Evolutionary conservation across 139 green algal species (phyloP).

Genomic region (Auxenochlorella pyrenoidosa): DNA sequence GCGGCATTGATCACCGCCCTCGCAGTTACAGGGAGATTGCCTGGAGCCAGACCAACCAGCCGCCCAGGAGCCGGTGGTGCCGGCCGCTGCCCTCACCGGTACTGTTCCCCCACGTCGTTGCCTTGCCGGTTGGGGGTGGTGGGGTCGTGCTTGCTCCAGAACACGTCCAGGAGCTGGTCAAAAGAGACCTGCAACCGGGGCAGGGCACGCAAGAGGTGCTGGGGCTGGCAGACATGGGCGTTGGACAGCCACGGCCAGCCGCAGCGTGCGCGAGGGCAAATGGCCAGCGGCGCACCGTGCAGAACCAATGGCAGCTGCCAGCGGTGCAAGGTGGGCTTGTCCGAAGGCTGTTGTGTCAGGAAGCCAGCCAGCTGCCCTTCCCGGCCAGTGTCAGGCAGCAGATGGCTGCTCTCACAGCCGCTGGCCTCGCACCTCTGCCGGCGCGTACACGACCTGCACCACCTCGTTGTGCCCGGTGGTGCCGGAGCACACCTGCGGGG

Average conservation of each 20-base stretch:
- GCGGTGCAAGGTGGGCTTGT: not conserved
- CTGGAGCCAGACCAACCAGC: too few relatives aligned
- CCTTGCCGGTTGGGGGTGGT: slow-evolving; percentile 82
- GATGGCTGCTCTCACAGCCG: too few relatives aligned
- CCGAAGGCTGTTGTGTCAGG: not conserved
- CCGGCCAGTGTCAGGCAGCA: too few relatives aligned
- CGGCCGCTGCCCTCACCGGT: slow-evolving; percentile 40
- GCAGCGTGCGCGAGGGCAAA: too few relatives aligned
- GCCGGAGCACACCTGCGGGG: slow-evolving; percentile 65
- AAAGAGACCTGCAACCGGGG: slow-evolving; percentile 49
- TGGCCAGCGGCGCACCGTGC: not conserved
- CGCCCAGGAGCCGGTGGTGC: not conserved
- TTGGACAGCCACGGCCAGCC: too few relatives aligned
- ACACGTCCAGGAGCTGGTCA: slow-evolving; percentile 76
- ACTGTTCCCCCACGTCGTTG: slow-evolving; percentile 83
- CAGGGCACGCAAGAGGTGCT: not conserved
- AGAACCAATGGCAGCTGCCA: not conserved
- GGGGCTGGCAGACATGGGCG: too few relatives aligned
- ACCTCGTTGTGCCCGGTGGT: slow-evolving; percentile 81
- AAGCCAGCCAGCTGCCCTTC: too few relatives aligned
- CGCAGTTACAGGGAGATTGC: too few relatives aligned
- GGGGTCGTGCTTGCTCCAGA: slow-evolving; percentile 82
- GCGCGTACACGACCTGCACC: slow-evolving; percentile 85
- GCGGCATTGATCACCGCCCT: too few relatives aligned
- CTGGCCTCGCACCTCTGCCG: slow-evolving; percentile 22